Percentiles rank a stretch among this genome's conserved stretches.
These are phyloP conservation scores for Hortiboletus campestris DNA, from an alignment of 768 basidiomycete genomes.

Conservation along the genomic window DNA sequence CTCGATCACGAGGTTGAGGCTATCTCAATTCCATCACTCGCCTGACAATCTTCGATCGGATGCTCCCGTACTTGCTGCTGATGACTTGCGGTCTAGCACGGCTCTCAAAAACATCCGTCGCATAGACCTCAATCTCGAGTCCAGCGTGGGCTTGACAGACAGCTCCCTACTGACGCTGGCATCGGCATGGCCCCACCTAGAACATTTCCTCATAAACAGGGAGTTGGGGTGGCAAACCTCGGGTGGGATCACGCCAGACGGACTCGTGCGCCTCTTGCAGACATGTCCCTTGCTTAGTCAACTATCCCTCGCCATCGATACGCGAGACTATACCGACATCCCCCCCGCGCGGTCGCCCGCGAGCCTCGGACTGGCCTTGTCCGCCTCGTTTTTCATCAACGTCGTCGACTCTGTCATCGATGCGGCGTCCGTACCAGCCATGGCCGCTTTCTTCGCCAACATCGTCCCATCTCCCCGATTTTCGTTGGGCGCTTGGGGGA, in stretches of 20 bases:
- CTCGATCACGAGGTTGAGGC: background rate
- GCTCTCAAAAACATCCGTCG: slow-evolving; percentile 1
- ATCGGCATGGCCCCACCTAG: slow-evolving; percentile 7
- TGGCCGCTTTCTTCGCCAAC: slow-evolving; percentile 2
- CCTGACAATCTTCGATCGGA: background rate
- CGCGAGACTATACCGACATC: background rate
- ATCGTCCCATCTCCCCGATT: background rate
- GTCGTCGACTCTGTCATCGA: slow-evolving; percentile 6
- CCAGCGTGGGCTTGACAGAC: slow-evolving; percentile 3
- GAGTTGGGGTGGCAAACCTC: slow-evolving; percentile 4
- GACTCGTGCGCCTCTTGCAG: slow-evolving; percentile 3
- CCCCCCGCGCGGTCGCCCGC: background rate
- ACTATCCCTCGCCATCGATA: slow-evolving; percentile 11
- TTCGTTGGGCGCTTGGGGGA: background rate
- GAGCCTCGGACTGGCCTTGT: no score
- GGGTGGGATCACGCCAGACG: slow-evolving; percentile 9
- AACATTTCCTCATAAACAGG: slow-evolving; percentile 5
- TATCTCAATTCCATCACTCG: background rate
- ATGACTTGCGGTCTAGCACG: slow-evolving; percentile 3
- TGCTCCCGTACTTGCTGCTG: background rate
- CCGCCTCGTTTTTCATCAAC: background rate
- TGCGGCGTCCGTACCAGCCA: background rate
- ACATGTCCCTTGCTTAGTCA: background rate
- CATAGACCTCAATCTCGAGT: slow-evolving; percentile 2
- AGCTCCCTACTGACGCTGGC: background rate